Evolutionary conservation across 106 monocot genomes (phyloP).

Genomic region (Posidonia australis): DNA sequence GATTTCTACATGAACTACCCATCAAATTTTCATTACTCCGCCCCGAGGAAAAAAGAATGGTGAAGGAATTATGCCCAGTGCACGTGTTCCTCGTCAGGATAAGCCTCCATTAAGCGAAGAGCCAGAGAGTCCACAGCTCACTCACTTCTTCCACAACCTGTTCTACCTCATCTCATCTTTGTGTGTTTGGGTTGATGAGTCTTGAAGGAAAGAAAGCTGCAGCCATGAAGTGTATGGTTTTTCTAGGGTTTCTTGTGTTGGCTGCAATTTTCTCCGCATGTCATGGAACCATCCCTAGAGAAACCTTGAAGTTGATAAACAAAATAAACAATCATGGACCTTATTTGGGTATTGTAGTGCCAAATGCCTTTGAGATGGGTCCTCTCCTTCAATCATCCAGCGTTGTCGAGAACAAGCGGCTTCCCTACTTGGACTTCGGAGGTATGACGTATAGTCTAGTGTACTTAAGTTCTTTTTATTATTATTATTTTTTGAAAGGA

Average conservation of each 20-base stretch:
- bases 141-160: no score
- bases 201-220: no score
- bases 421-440: constrained; percentile 27
- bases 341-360: constrained; percentile 28
- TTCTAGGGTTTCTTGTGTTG: not conserved
- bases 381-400: constrained; percentile 25
- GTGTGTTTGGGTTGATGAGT: no score
- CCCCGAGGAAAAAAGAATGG: no score
- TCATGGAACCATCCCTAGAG: constrained; percentile 7
- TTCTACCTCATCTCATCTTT: no score
- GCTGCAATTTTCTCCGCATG: not conserved
- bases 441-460: not conserved
- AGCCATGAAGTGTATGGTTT: not conserved
- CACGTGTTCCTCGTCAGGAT: no score
- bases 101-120: no score
- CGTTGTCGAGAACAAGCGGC: constrained; percentile 8
- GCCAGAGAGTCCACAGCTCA: no score
- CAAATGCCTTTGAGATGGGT: constrained; percentile 34
- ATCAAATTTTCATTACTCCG: no score
- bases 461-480: not conserved
- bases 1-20: no score
- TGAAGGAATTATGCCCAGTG: no score
- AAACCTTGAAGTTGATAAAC: not conserved
- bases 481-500: no score
- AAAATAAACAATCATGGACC: constrained; percentile 22